Conservation (phyloP, 768 basidiomycete genomes). For the Harrya chromipes region DNA sequence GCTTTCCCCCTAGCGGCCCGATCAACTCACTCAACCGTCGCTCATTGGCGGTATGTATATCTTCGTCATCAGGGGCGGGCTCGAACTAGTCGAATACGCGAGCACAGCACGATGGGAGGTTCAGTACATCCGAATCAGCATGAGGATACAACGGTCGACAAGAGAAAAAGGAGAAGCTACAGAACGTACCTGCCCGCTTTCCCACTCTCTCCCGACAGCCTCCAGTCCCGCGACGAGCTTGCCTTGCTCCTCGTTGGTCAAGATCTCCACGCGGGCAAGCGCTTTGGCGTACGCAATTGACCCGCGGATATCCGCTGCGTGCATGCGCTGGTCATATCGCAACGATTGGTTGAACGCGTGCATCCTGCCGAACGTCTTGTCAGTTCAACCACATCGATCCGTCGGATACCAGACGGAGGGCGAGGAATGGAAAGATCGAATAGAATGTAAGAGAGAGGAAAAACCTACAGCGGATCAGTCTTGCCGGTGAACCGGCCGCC, state of each 20-base stretch:
- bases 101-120: too few relatives aligned
- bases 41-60: slow-evolving; percentile 99
- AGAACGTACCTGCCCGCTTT: slow-evolving; percentile 54
- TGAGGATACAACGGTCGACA: too few relatives aligned
- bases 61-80: slow-evolving; percentile 86
- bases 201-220: slow-evolving; percentile 84
- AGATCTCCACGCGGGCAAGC: slow-evolving; percentile 73
- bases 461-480: slow-evolving; percentile 56
- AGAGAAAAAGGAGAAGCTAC: too few relatives aligned
- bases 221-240: slow-evolving; percentile 73
- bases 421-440: not conserved
- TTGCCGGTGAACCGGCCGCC: slow-evolving; percentile 86
- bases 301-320: slow-evolving; percentile 85
- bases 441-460: too few relatives aligned
- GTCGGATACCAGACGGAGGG: not conserved
- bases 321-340: slow-evolving; percentile 92
- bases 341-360: slow-evolving; percentile 97
- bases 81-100: slow-evolving; percentile 52
- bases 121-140: too few relatives aligned
- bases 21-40: slow-evolving; percentile 91
- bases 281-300: slow-evolving; percentile 97
- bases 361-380: slow-evolving; percentile 57
- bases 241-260: slow-evolving; percentile 71
- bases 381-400: not conserved
- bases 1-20: slow-evolving; percentile 88